These are phyloP conservation scores for Lentinula edodes DNA, from an alignment of 768 basidiomycete species.

Conservation along the genomic window DNA sequence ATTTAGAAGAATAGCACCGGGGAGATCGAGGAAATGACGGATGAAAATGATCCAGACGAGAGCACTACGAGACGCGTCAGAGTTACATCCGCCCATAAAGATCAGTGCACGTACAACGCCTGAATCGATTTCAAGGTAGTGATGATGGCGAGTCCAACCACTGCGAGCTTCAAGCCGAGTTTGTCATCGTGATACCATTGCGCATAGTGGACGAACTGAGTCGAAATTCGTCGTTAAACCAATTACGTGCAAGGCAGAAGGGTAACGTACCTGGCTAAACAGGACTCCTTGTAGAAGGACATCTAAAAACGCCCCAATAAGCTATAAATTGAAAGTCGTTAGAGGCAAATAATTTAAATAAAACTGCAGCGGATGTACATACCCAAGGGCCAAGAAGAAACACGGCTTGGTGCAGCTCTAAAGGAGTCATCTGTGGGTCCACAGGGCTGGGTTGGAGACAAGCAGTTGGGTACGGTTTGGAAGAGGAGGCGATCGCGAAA, in stretches of 20 bases:
- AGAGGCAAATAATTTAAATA: rapidly evolving
- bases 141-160: slow-evolving; percentile 19
- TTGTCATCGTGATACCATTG: slow-evolving; percentile 19
- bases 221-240: neutral
- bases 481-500: too few relatives aligned
- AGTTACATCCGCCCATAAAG: too few relatives aligned
- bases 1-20: slow-evolving; percentile 22
- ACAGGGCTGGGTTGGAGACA: neutral
- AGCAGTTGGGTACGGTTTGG: neutral
- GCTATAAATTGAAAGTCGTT: slow-evolving; percentile 10
- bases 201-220: slow-evolving; percentile 23
- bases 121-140: slow-evolving; percentile 26
- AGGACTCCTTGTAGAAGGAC: slow-evolving; percentile 25
- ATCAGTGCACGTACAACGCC: slow-evolving; percentile 19
- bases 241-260: neutral
- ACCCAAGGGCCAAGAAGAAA: slow-evolving; percentile 29
- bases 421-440: slow-evolving; percentile 17
- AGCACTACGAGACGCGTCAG: slow-evolving; percentile 14
- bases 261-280: slow-evolving; percentile 21
- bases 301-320: slow-evolving; percentile 23
- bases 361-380: too few relatives aligned
- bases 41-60: slow-evolving; percentile 25
- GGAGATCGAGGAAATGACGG: slow-evolving; percentile 20
- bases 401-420: slow-evolving; percentile 17
- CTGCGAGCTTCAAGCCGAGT: slow-evolving; percentile 13